These are phyloP conservation scores for Brachypodium distachyon DNA, from an alignment of 202 grass and related monocot genomes.

Conservation along the genomic window DNA sequence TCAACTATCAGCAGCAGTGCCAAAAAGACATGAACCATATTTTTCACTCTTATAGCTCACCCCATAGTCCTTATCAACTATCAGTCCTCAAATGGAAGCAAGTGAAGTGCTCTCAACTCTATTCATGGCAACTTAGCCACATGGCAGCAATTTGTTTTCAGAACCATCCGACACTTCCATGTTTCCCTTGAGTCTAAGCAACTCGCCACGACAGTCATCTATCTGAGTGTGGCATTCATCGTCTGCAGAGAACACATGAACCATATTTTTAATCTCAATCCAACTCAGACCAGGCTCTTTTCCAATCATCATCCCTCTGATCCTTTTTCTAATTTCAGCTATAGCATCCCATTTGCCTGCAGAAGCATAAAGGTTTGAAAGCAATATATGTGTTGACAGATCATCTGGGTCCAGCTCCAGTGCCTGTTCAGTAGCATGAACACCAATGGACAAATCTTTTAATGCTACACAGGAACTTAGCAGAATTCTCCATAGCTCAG, in stretches of 20 bases:
- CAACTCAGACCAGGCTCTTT: constrained; percentile 79
- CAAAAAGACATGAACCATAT: constrained; percentile 36
- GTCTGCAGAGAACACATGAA: constrained; percentile 50
- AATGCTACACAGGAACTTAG: constrained; percentile 67
- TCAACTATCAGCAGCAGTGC: not conserved
- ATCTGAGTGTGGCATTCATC: constrained; percentile 42
- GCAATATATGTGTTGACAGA: constrained; percentile 61
- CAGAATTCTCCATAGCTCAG: constrained; percentile 79
- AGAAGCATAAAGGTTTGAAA: constrained; percentile 86
- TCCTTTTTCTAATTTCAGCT: constrained; percentile 58
- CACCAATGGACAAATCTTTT: constrained; percentile 49
- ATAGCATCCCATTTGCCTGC: constrained; percentile 55
- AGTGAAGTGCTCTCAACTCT: not conserved
- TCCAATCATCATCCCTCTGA: constrained; percentile 55
- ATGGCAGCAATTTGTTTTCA: constrained; percentile 26
- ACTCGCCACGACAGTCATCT: constrained; percentile 29
- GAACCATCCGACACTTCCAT: constrained; percentile 25
- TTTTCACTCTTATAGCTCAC: constrained; percentile 60
- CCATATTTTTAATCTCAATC: constrained; percentile 48
- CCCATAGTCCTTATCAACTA: constrained; percentile 43
- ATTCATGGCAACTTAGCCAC: not conserved
- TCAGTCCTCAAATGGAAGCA: constrained; percentile 19
- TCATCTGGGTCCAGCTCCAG: constrained; percentile 55
- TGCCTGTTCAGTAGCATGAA: constrained; percentile 40
- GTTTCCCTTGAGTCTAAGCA: constrained; percentile 46